Percentiles rank a stretch among this genome's conserved stretches.
Conservation (phyloP, 805 yeast genomes). For the Torulaspora quercuum region DNA sequence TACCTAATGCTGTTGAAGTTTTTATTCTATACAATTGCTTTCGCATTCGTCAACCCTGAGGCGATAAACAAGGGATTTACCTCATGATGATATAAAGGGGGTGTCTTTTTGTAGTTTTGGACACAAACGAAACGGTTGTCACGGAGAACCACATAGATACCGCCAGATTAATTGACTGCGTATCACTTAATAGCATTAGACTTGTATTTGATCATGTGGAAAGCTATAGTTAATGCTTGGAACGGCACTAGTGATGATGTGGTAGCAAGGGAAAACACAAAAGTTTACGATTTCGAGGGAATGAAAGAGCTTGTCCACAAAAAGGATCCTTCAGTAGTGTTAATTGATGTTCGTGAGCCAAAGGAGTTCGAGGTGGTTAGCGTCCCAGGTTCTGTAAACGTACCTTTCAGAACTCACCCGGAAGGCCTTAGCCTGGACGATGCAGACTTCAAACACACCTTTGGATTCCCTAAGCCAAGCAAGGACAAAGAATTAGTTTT, state of each 20-base stretch:
- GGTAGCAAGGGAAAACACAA: slow-evolving; percentile 35
- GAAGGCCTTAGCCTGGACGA: slow-evolving; percentile 71
- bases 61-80: slow-evolving; percentile 1
- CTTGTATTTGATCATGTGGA: slow-evolving; percentile 28
- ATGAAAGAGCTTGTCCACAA: slow-evolving; percentile 45
- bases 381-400: slow-evolving; percentile 77
- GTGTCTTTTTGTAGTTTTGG: not conserved
- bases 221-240: slow-evolving; percentile 28
- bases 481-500: slow-evolving; percentile 63
- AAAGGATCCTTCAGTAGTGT: slow-evolving; percentile 45
- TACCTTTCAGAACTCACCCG: slow-evolving; percentile 81
- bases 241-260: slow-evolving; percentile 23
- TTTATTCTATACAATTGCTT: too few species aligned
- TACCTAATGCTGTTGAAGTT: too few species aligned
- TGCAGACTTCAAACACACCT: slow-evolving; percentile 66
- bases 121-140: not conserved
- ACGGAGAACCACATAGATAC: too few species aligned
- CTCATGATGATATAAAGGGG: slow-evolving; percentile 4
- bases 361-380: slow-evolving; percentile 63
- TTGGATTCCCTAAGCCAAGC: slow-evolving; percentile 72
- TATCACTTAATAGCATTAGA: too few species aligned
- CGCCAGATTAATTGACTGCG: too few species aligned
- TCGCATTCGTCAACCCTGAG: not conserved
- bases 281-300: slow-evolving; percentile 47
- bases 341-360: slow-evolving; percentile 87